Percentiles rank a stretch among this genome's conserved stretches.
Evolutionary conservation across 345 rosid genomes (phyloP).

Genomic region (Cardamine occulta): DNA sequence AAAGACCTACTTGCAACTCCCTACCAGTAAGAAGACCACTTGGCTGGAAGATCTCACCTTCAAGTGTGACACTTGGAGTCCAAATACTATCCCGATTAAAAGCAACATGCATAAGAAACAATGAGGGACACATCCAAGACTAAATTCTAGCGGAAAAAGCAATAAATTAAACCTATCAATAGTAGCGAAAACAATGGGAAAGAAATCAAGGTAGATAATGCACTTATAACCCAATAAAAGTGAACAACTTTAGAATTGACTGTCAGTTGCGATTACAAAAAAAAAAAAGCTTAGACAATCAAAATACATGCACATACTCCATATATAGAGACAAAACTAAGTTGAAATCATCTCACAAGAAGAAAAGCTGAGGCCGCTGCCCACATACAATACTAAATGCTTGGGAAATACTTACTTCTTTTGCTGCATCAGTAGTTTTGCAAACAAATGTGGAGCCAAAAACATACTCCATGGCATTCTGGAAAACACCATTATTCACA

Average conservation of each 20-base stretch:
- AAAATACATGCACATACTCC: constrained; percentile 21
- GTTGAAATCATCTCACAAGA: neutral
- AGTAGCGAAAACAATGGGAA: constrained; percentile 17
- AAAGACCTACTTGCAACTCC: constrained; percentile 78
- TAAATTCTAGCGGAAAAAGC: constrained; percentile 11
- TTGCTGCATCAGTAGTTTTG: constrained; percentile 79
- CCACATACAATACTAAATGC: constrained; percentile 21
- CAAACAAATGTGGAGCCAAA: constrained; percentile 96
- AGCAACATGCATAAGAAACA: constrained; percentile 64
- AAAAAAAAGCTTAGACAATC: constrained; percentile 11
- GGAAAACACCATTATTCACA: constrained; percentile 44
- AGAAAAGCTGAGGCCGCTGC: constrained; percentile 9
- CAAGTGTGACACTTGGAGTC: constrained; percentile 88
- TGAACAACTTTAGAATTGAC: neutral
- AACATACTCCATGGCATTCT: constrained; percentile 92
- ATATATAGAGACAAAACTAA: neutral
- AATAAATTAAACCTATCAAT: constrained; percentile 1
- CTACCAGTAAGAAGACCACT: constrained; percentile 96
- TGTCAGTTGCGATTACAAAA: neutral
- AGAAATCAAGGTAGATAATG: constrained; percentile 8
- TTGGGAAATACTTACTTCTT: constrained; percentile 64
- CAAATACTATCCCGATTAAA: constrained; percentile 67
- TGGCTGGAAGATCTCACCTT: constrained; percentile 96
- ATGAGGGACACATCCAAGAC: constrained; percentile 17
- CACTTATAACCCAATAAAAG: constrained; percentile 2